Percentiles rank a stretch among this genome's conserved stretches.
Conservation (phyloP, 2,329 filamentous ascomycete species). For the Fusarium circinatum region DNA sequence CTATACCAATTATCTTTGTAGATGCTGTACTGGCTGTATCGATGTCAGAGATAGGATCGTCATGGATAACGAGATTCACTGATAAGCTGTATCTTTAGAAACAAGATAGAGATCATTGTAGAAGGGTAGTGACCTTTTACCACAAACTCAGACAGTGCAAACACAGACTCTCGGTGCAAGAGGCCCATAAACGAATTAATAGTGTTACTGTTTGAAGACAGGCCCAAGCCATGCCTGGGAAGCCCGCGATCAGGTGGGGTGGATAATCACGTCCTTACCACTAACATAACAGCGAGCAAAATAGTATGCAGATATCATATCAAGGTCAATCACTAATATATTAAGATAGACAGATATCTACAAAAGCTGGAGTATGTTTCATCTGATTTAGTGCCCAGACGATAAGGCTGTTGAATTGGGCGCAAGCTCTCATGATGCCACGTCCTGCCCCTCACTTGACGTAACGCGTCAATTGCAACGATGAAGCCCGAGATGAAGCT, state of each 20-base stretch:
- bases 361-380: background rate
- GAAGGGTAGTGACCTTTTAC: no score
- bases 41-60: background rate
- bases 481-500: background rate
- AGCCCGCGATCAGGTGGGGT: background rate
- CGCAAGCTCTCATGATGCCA: constrained; percentile 10
- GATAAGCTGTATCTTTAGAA: background rate
- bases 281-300: background rate
- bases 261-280: background rate
- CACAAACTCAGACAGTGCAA: no score
- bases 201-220: background rate
- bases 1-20: background rate
- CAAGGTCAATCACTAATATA: no score
- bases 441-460: constrained; percentile 36
- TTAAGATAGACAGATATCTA: background rate
- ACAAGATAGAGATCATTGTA: no score
- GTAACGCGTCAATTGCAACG: constrained; percentile 19
- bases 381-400: background rate
- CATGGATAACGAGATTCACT: no score
- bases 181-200: background rate
- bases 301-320: background rate
- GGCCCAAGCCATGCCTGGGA: background rate
- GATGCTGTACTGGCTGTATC: background rate
- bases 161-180: no score
- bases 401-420: background rate